Base-by-base conservation (phyloP, 1,284 basidiomycete species). In the Xerocomus cyaneibrunnescens region DNA sequence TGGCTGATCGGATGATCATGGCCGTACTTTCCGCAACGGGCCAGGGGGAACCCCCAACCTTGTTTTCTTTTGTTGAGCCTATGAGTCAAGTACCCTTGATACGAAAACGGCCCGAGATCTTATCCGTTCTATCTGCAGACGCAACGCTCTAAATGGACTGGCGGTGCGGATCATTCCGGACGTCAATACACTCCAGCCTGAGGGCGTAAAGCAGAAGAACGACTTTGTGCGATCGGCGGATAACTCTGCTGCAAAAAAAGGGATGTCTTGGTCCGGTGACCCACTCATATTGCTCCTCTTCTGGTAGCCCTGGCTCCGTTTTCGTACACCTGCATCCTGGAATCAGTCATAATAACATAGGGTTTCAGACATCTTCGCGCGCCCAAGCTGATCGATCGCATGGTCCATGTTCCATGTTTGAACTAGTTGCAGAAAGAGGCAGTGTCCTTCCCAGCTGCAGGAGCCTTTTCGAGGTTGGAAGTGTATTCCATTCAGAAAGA, bases 151-250 rank as follows among this genome's bases (percentile, higher is more conserved):
- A 56, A 62, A 67, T 51, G 46, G 51, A 47, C 52, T 40, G 39
- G 17, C 37, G 22, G 13, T 50, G 49, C 64, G 62, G 62, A 64
- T 68, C 62, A 68, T 62, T 40, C 65, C 65, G 65, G 59, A 51
- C 37, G 52, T 58, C 54, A 54, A 57, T 43, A 23, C 28, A 3
- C 30, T 41, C 51, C 22, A 48, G 19, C 27, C 19, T 12, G 10
- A n/a, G 36, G 47, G 55, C 51, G 58, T 23, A 62, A 59, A 46
- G 34, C 45, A 56, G 57, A 57, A 54, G 34, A 45, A 43, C 23
- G 14, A 51, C 60, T 41, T 47, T 54, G 48, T 23, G 45, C 27
- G 52, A 65, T 63, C 56, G 39, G 50, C 50, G 45, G 48, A 27
- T 36, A 36, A 38, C 54, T 49, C 34, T 21, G 25, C 28, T 31